Evolutionary conservation across 2,329 filamentous ascomycete species (phyloP), one percentile per base, ranked within the genome.

Genomic region (Paramyrothecium roridum): DNA sequence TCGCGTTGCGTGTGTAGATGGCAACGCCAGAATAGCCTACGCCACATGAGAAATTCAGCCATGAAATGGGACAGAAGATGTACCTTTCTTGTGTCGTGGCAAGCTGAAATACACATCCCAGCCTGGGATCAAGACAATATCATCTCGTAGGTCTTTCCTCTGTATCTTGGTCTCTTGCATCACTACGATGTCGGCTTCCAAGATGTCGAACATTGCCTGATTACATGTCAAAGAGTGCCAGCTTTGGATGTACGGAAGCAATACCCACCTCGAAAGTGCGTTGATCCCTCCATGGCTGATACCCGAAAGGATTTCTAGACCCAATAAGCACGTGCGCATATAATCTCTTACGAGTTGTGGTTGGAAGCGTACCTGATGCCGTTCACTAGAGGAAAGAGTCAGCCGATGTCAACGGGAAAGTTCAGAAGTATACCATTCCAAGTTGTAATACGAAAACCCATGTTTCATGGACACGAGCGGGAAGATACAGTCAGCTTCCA

Each of bases 101-200:
- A 99, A 78, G 69, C 92, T 97, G 74, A 97, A 97, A 73, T 88
- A 96, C 61, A 93, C 93, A 69, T 99, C 95, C 93, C 93, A 99
- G 13, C 95, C 95, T 0, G 90, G 86, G 0, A 98, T 86, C 34
- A 98, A 78, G 11, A 98, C 93, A 91, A 98, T 98, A 64, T 98
- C 95, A 79, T 98, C 95, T 45, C 80, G 82, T 2, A 99, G 78
- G 63, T 97, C 93, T 69, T 96, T 96, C 55, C 89, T 83, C 68
- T 98, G 95, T 45, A 98, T 97, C 74, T 98, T 99, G 47, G 91
- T 87, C 73, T 98, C 95, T 71, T 99, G 95, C 78, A 98, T 92
- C 56, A 97, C 82, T 19, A 98, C 86, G 60, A 99, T 95, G 70
- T 99, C 95, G 53, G 93, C 87, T 69, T 95, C 90, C 8, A 99